A percentile compares a stretch with the other conserved stretches of the same genome.
These are phyloP conservation scores for Pseudopediastrum boryanum DNA, from an alignment of 139 green algal species.

Conservation along the genomic window DNA sequence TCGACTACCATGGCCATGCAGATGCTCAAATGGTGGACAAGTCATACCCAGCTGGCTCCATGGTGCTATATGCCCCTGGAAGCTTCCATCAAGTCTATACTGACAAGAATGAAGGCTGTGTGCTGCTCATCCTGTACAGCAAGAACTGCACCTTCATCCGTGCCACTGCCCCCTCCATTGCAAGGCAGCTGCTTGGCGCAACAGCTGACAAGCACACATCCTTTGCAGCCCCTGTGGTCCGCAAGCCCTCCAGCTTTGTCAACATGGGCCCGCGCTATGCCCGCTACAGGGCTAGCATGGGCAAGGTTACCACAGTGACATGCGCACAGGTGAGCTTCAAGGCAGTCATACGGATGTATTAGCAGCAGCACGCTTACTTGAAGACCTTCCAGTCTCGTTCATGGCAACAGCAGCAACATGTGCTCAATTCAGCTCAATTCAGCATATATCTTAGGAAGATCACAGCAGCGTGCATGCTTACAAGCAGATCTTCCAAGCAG, in stretches of 20 bases:
- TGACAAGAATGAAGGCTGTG: not conserved
- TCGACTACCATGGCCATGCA: not conserved
- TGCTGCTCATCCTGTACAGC: slow-evolving; percentile 13
- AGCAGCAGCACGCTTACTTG: not conserved
- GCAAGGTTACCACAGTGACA: not conserved
- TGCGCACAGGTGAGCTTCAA: not conserved
- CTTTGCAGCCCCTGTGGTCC: too few species aligned
- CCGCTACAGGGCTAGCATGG: not conserved
- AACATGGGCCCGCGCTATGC: too few species aligned
- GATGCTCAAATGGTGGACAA: not conserved
- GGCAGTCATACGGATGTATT: not conserved
- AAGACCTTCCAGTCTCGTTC: not conserved
- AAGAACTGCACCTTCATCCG: slow-evolving; percentile 14
- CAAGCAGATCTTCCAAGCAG: too few species aligned
- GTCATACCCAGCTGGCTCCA: not conserved
- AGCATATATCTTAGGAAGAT: too few species aligned
- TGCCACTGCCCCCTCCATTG: not conserved
- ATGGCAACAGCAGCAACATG: too few species aligned
- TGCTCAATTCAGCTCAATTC: too few species aligned
- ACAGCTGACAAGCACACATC: not conserved
- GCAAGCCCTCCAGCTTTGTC: too few species aligned
- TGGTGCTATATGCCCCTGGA: not conserved
- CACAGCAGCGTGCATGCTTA: too few species aligned
- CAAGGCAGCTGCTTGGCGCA: not conserved
- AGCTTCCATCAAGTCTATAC: slow-evolving; percentile 9